Evolutionary conservation across 2,329 filamentous ascomycete genomes (phyloP), one percentile per base, ranked within the genome.

Genomic region (Verticillium tricorpus): DNA sequence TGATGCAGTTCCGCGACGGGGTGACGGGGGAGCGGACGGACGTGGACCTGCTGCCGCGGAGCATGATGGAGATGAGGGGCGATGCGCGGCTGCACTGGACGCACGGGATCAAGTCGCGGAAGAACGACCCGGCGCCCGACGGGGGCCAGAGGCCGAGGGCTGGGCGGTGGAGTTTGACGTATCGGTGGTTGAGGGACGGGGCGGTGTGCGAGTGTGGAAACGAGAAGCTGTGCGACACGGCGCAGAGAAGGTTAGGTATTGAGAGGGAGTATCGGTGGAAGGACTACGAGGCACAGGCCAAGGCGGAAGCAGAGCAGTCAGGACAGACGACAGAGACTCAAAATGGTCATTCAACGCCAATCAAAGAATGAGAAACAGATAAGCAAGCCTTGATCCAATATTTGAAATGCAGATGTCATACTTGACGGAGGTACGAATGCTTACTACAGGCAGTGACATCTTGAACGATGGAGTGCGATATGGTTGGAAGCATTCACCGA

Each of bases 151-250:
- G 82, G 5, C 62, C 65, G 39, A 72, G 82, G 0, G 66, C 63
- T 2, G 74, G 83, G 34, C 74, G 82, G 7, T 85, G 82, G 82
- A 85, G 82, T 66, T 75, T 85, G 54, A 85, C 82, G 2, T 85
- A 82, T 66, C 76, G 82, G 0, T 85, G 82, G 82, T 65, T 83
- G 6, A 72, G 82, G 8, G 70, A 77, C 6, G 76, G 76, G 0
- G 76, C 71, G 1, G 73, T 75, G 12, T 85, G 82, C 62, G 80
- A 80, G 59, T 85, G 82, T 65, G 82, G 82, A 2, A 70, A 85
- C 63, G 64, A 75, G 31, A 75, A 74, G 62, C 69, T 83, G 5
- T 85, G 82, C 62, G 82, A 85, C 68, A 82, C 80, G 19, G 81
- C 81, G 8, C 80, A 83, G 70, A 67, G 72, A 32, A 67, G 77